Base-by-base conservation (phyloP, 148 eudicot species). In the Arctostaphylos glauca region DNA sequence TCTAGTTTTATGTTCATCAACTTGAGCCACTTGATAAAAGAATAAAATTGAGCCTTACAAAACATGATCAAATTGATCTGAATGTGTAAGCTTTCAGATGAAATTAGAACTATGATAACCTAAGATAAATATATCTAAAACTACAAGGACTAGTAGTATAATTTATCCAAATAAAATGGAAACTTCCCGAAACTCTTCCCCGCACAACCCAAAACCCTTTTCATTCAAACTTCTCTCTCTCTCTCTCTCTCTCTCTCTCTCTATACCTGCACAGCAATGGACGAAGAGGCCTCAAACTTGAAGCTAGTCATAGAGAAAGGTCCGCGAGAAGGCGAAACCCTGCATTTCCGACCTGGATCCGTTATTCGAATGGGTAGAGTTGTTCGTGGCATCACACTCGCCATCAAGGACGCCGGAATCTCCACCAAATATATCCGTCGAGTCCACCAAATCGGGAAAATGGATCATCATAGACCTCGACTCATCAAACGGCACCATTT, bases 351-450 rank as follows among this genome's bases (percentile, higher is more conserved):
- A 18, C 83, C 92, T 0, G 71, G 83, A 44, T 72, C 91, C 9
- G 16, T 80, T 0, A 67, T 95, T 80, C 81, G 81, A 43, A 83
- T 95, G 53, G 98, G 98, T 44, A 83, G 98, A 15, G 56, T 91
- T 5, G 89, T 86, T 54, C 86, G 88, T 0, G 98, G 97, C 79
- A 94, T 92, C 87, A 90, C 89, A 3, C 5, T 95, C 5, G 19
- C 90, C 0, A 87, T 95, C 86, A 95, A 94, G 86, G 98, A 95
- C 80, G 70, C 87, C 1, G 98, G 96, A 0, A 88, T 95, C 73
- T 95, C 98, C 59, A 86, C 98, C 77, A 91, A 94, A 92, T 80
- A 86, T 94, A 21, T 0, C 23, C 4, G 90, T 95, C 82, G 86
- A 90, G 15, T 80, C 66, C 31, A 84, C 67, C 9, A 10, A 46